Base-by-base conservation (phyloP, 1,284 basidiomycete species). In the Ceratobasidium sp. region DNA sequence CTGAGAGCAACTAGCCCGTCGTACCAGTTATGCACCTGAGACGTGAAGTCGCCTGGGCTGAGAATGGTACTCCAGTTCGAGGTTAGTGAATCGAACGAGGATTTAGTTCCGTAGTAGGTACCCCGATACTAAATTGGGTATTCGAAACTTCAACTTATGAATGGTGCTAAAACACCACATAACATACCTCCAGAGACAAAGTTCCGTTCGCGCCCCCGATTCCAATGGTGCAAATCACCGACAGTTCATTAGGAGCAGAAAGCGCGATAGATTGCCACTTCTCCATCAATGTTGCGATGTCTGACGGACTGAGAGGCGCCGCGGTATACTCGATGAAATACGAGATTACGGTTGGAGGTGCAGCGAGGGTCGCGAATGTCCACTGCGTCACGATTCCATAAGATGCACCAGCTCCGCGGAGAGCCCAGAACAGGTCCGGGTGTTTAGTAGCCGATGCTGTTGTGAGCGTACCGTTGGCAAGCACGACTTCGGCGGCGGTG, bases 401-500 rank as follows among this genome's bases (percentile, higher is more conserved):
- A 9, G n/a, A n/a, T n/a, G n/a, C n/a, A n/a, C n/a, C n/a, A n/a
- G n/a, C n/a, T n/a, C n/a, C n/a, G n/a, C n/a, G n/a, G n/a, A n/a
- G n/a, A n/a, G n/a, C n/a, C n/a, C n/a, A n/a, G n/a, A n/a, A n/a
- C n/a, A n/a, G n/a, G 29, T 76, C 76, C 16, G 61, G 46, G 34
- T 75, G 48, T 27, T 43, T 31, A 0, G 49, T 61, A 16, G 58
- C 54, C 6, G 74, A 75, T 1, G 64, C 76, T 34, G 65, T 75
- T 13, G 75, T 22, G 24, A 74, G 48, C 7, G 75, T 75, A 8
- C 76, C 75, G 29, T 76, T 63, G 11, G 74, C 74, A 46, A 76
- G 64, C 14, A 77, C 77, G 8, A 78, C 74, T 34, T 77, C 76
- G 41, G 76, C 76, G 11, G 69, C 62, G n/a, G 75, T 64, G 48